Evolutionary conservation across 176 grass and related monocot species (phyloP).

Genomic region (Panicum miliaceum): DNA sequence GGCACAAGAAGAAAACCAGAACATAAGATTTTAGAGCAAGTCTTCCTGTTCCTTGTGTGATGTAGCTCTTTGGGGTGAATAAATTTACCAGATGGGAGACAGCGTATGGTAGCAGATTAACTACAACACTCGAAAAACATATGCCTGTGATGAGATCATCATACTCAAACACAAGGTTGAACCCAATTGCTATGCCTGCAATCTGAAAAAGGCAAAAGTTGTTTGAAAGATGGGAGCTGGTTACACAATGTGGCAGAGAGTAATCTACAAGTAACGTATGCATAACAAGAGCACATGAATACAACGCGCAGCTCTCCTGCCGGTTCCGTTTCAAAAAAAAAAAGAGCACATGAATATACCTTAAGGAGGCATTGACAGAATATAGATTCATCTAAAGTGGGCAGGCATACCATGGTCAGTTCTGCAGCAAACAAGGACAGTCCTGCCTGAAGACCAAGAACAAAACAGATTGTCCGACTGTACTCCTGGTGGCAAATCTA

Average conservation of each 20-base stretch:
- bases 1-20: slow-evolving; percentile 17
- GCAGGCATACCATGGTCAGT: slow-evolving; percentile 62
- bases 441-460: slow-evolving; percentile 68
- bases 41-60: neutral
- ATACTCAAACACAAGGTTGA: slow-evolving; percentile 59
- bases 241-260: neutral
- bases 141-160: slow-evolving; percentile 53
- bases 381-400: neutral
- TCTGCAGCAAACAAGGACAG: slow-evolving; percentile 67
- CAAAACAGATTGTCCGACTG: slow-evolving; percentile 46
- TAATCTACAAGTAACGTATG: neutral
- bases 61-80: neutral
- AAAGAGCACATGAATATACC: neutral
- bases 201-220: slow-evolving; percentile 51
- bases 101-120: slow-evolving; percentile 57
- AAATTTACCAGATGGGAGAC: slow-evolving; percentile 59
- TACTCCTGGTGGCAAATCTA: slow-evolving; percentile 74
- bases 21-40: slow-evolving; percentile 16
- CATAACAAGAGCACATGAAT: neutral
- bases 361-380: neutral
- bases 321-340: no score
- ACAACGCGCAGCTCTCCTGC: no score
- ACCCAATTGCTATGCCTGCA: slow-evolving; percentile 68
- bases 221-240: neutral
- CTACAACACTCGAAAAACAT: slow-evolving; percentile 50